Percentiles rank a stretch among this genome's conserved stretches.
phyloP scores from a whole-genome alignment of 208 protist species.

The Crithidia mellificae region DNA sequence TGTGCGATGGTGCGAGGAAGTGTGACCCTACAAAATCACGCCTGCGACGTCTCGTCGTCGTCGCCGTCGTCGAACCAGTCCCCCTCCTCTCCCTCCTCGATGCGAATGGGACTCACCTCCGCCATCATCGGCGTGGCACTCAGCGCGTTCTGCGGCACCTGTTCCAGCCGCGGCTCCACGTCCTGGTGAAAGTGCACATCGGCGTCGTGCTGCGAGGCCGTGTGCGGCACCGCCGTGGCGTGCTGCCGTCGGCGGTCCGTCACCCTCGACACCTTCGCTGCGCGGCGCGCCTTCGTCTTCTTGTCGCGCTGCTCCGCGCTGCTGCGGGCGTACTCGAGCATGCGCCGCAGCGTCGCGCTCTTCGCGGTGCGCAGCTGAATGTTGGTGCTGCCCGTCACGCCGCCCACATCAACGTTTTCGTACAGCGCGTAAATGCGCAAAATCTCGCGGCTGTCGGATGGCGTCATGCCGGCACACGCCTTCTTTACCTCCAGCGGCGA shows the following conservation, averaged over 20 bases:
- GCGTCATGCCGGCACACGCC: slow-evolving; percentile 29
- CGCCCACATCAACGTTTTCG: slow-evolving; percentile 38
- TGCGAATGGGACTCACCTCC: slow-evolving; percentile 67
- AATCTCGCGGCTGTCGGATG: slow-evolving; percentile 32
- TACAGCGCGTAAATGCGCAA: slow-evolving; percentile 60
- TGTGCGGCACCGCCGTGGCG: background rate
- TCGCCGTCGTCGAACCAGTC: slow-evolving; percentile 39
- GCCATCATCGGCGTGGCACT: slow-evolving; percentile 44
- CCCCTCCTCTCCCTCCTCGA: slow-evolving; percentile 48
- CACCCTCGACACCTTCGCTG: slow-evolving; percentile 28
- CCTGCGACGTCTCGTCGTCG: slow-evolving; percentile 15
- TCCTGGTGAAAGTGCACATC: slow-evolving; percentile 54
- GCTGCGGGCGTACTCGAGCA: slow-evolving; percentile 42
- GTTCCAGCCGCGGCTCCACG: slow-evolving; percentile 50
- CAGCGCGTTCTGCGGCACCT: slow-evolving; percentile 79
- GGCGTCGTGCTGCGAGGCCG: slow-evolving; percentile 34
- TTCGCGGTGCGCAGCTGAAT: slow-evolving; percentile 53
- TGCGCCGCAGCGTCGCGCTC: slow-evolving; percentile 68
- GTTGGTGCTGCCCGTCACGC: slow-evolving; percentile 25
- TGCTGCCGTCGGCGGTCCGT: slow-evolving; percentile 23
- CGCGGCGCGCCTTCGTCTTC: slow-evolving; percentile 15
- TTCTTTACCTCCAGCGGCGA: slow-evolving; percentile 45
- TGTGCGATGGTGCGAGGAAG: too few species aligned
- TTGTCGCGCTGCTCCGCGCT: slow-evolving; percentile 25
- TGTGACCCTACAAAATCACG: slow-evolving; percentile 1